Percentiles rank a stretch among this genome's conserved stretches.
Evolutionary conservation across 2,329 filamentous ascomycete genomes (phyloP).

Genomic region (Colletotrichum liriopes): DNA sequence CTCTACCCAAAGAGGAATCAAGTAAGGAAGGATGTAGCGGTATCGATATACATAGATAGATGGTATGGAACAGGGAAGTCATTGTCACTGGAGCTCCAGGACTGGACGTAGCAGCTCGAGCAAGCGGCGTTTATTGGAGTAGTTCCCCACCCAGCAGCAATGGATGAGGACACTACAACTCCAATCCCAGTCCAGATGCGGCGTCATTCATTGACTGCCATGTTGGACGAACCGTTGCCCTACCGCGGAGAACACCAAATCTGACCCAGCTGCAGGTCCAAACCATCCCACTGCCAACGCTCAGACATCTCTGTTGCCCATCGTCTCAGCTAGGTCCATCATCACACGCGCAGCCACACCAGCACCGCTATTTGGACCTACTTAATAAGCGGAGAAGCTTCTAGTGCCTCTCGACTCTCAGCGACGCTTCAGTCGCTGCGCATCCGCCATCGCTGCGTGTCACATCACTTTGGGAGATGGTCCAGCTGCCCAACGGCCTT

Average conservation of each 20-base stretch:
- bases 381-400: slow-evolving; percentile 39
- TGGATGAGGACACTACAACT: slow-evolving; percentile 11
- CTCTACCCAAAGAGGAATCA: background rate
- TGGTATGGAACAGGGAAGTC: slow-evolving; percentile 6
- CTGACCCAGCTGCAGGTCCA: slow-evolving; percentile 1
- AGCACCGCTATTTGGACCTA: slow-evolving; percentile 2
- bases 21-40: background rate
- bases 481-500: background rate
- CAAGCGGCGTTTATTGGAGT: slow-evolving; percentile 15
- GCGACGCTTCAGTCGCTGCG: background rate
- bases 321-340: background rate
- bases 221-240: background rate
- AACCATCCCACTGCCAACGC: background rate
- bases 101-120: background rate
- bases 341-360: background rate
- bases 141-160: slow-evolving; percentile 16
- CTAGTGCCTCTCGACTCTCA: slow-evolving; percentile 11
- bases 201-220: background rate
- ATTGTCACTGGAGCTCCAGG: slow-evolving; percentile 23
- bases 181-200: slow-evolving; percentile 2
- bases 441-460: background rate
- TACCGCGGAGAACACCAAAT: background rate
- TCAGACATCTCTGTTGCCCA: background rate
- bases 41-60: background rate
- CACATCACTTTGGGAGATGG: background rate